These are phyloP conservation scores for Aspergillus sp. DNA, from an alignment of 2,329 filamentous ascomycete species.

Conservation along the genomic window DNA sequence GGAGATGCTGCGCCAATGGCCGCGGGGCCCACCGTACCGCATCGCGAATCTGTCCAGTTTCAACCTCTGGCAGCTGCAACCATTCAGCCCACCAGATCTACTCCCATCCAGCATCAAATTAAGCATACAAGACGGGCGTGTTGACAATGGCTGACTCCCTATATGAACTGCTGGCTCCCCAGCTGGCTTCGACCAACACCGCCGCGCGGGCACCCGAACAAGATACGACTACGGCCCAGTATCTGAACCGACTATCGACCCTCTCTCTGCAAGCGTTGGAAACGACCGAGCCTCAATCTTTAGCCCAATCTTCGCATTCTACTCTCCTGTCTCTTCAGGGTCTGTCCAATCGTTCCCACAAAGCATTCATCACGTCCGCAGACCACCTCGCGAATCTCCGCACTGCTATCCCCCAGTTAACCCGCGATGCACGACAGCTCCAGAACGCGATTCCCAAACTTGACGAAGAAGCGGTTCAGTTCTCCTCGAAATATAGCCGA, in stretches of 20 bases:
- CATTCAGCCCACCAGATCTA: conserved; percentile 8
- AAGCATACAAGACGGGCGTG: not conserved
- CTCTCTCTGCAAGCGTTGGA: conserved; percentile 70
- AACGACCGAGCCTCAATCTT: conserved; percentile 69
- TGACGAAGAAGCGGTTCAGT: conserved; percentile 71
- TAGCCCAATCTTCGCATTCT: conserved; percentile 77
- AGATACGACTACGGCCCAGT: conserved; percentile 46
- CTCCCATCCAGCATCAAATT: conserved; percentile 4
- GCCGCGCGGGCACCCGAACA: conserved; percentile 7
- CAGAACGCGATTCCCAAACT: conserved; percentile 70
- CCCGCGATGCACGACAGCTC: conserved; percentile 61
- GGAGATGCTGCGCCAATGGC: conserved; percentile 23
- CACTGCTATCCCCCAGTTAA: conserved; percentile 66
- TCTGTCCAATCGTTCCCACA: conserved; percentile 85
- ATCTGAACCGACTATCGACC: conserved; percentile 72
- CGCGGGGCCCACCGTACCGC: conserved; percentile 23
- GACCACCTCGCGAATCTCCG: conserved; percentile 70
- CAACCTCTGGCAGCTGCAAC: not conserved
- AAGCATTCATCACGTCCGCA: conserved; percentile 74
- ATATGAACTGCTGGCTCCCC: conserved; percentile 66
- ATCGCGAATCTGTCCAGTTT: conserved; percentile 9
- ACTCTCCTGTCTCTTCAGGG: conserved; percentile 77
- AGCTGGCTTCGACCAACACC: conserved; percentile 45
- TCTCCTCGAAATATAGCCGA: conserved; percentile 79
- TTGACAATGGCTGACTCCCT: conserved; percentile 63